phyloP scores from a whole-genome alignment of 352 stramenopile genomes.

The Globisporangium carolinianum region DNA sequence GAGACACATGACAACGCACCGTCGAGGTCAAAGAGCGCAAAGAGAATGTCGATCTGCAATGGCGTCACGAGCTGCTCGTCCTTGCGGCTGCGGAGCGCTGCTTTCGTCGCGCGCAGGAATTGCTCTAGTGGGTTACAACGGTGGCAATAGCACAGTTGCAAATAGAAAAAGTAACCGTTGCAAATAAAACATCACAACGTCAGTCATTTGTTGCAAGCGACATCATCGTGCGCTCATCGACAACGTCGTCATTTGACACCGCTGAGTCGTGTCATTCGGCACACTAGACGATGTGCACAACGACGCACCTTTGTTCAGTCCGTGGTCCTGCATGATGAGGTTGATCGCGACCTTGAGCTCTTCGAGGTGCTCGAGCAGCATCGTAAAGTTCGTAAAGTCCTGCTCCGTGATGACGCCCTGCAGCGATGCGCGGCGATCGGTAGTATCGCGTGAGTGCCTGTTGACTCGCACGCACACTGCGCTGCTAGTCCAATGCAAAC shows the following conservation, averaged over 20 bases:
- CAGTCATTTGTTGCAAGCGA: no score
- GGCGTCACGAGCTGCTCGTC: slow-evolving; percentile 56
- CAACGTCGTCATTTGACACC: not conserved
- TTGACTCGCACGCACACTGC: not conserved
- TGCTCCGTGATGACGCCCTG: slow-evolving; percentile 68
- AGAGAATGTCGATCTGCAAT: slow-evolving; percentile 82
- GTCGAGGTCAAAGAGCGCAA: slow-evolving; percentile 74
- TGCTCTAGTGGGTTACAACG: slow-evolving; percentile 34
- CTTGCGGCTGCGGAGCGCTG: slow-evolving; percentile 52
- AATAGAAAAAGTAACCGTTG: no score
- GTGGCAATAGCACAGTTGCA: not conserved
- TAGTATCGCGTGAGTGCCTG: no score
- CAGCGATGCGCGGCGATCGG: no score
- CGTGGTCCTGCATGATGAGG: slow-evolving; percentile 75
- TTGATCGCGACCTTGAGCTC: slow-evolving; percentile 83
- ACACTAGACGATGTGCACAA: no score
- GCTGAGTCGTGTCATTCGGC: no score
- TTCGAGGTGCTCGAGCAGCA: slow-evolving; percentile 77
- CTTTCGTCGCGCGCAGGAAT: slow-evolving; percentile 69
- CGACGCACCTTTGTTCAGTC: slow-evolving; percentile 63
- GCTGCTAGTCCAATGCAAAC: not conserved
- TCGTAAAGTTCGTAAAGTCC: slow-evolving; percentile 82
- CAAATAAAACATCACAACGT: no score
- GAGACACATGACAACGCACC: slow-evolving; percentile 24
- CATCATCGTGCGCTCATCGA: not conserved